phyloP scores from a whole-genome alignment of 1,139 yeast genomes.

The Pichia sp. region DNA sequence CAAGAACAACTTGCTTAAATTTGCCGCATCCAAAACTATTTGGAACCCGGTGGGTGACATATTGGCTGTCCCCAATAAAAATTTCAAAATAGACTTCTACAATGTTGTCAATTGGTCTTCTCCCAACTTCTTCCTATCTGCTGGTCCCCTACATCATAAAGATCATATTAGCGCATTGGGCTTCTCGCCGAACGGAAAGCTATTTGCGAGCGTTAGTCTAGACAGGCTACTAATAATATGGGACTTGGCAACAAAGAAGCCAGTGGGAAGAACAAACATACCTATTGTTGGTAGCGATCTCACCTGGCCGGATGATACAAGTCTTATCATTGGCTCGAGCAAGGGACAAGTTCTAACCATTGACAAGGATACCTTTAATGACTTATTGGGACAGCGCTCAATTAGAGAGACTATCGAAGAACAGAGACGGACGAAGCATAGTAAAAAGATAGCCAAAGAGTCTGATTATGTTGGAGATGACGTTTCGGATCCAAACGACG shows the following conservation, averaged over 20 bases:
- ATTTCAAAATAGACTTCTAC: constrained; percentile 37
- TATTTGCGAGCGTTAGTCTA: constrained; percentile 51
- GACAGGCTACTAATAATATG: constrained; percentile 54
- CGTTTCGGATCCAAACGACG: constrained; percentile 21
- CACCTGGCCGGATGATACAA: constrained; percentile 16
- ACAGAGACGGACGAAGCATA: constrained; percentile 20
- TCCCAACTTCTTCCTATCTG: constrained; percentile 21
- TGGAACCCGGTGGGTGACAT: constrained; percentile 65
- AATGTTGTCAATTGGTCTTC: constrained; percentile 33
- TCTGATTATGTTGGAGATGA: constrained; percentile 19
- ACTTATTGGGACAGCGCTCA: constrained; percentile 3
- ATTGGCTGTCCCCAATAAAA: constrained; percentile 48
- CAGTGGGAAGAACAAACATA: constrained; percentile 20
- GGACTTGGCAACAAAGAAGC: constrained; percentile 39
- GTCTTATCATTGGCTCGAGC: constrained; percentile 17
- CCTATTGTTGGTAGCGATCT: constrained; percentile 14
- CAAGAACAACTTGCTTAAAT: constrained; percentile 13
- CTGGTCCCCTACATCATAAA: constrained; percentile 32
- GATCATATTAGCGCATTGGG: constrained; percentile 47
- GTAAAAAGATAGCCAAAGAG: constrained; percentile 16
- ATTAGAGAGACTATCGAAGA: constrained; percentile 18
- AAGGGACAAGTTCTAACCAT: constrained; percentile 17
- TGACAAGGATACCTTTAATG: constrained; percentile 15
- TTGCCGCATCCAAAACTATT: constrained; percentile 38
- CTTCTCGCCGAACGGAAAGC: constrained; percentile 59